Base-by-base conservation (phyloP, 495 filamentous ascomycete genomes). In the Penicillium lividum region DNA sequence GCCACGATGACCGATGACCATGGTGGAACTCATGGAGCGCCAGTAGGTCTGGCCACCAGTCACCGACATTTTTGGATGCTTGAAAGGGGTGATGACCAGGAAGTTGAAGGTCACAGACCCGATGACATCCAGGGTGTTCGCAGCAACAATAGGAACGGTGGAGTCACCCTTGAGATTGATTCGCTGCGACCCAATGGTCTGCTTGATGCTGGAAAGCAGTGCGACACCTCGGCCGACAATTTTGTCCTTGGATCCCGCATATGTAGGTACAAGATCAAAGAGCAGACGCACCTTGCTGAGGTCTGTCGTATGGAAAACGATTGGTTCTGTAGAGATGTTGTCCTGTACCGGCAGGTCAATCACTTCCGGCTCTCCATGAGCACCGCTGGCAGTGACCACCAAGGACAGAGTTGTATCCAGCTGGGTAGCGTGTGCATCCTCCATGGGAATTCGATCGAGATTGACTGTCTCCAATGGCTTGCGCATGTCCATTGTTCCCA, bases 181-280 rank as follows among this genome's bases (percentile, higher is more conserved):
- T 22, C 91, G 84, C 50, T 89, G 85, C 22, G 86, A 82, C 8
- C 95, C 94, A 33, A 98, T 73, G 7, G 80, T 86, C 0, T 89
- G 89, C 54, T 89, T 93, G 56, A 98, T 82, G 58, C 85, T 93
- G 3, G 89, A 90, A 5, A 98, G 83, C 40, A 98, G 78, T 0
- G 94, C 94, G 29, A 97, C 94, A 30, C 86, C 94, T 15, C 94
- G 88, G n/a, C 93, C 94, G 38, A 98, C 83, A 60, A 95, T 89
- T 60, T 89, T 80, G 52, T 96, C 91, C 51, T 90, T 85, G 16
- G 87, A 86, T n/a, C 93, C 95, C 38, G 92, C 86, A 75, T 98
- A 97, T 2, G 95, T 98, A n/a, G 93, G 94, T 9, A 98, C 86
- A 54, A 98, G 91, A 66, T 98, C 94, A 63, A 98, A 98, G 38